A percentile compares a stretch with the other conserved stretches of the same genome.
phyloP scores from a whole-genome alignment of 768 basidiomycete species.

The Termitomyces sp. region DNA sequence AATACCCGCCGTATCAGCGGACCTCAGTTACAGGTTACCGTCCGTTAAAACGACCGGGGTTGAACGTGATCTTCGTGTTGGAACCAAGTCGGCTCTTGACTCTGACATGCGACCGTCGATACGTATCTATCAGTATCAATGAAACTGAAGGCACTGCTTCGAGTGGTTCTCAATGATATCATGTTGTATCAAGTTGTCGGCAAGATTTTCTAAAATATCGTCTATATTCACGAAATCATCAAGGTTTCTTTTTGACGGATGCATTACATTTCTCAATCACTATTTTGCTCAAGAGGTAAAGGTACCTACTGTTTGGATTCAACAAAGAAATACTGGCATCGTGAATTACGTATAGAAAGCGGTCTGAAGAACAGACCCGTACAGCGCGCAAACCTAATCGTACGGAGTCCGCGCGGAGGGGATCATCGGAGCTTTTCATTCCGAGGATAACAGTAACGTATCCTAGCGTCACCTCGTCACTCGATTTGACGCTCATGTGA shows the following conservation, averaged over 20 bases:
- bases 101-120: background rate
- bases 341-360: background rate
- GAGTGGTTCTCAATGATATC: no score
- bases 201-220: background rate
- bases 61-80: no score
- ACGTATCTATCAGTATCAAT: background rate
- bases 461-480: background rate
- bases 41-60: no score
- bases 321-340: background rate
- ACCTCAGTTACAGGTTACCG: background rate
- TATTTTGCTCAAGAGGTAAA: background rate
- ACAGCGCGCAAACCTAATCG: conserved; percentile 1
- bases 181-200: background rate
- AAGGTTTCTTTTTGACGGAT: background rate
- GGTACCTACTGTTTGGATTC: background rate
- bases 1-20: background rate
- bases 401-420: conserved; percentile 2
- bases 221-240: background rate
- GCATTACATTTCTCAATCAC: background rate
- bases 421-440: conserved; percentile 4
- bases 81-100: background rate
- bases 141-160: background rate
- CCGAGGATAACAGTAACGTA: background rate
- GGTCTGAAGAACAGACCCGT: background rate
- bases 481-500: background rate